Evolutionary conservation across 1,139 yeast genomes (phyloP), one percentile per base, ranked within the genome.

Genomic region (Debaryomyces psychrophilus): DNA sequence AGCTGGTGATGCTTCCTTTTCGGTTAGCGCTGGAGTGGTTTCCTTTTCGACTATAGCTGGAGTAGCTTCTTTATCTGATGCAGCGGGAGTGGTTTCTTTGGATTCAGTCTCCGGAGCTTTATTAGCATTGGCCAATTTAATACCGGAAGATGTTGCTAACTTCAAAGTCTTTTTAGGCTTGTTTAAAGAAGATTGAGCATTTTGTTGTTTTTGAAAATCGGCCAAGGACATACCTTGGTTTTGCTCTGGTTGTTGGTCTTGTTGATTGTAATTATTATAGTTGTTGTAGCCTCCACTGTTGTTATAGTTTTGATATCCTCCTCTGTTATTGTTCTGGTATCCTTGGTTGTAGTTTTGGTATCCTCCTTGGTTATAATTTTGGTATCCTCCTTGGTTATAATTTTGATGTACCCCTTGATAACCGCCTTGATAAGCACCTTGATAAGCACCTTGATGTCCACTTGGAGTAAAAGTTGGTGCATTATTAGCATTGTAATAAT

Each of bases 181-280:
- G 59, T 69, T 72, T 59, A 73, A 67, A 50, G 68, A 58, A 49
- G 69, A 59, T 57, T 58, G 70, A 48, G 69, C 56, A 38, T 69
- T 73, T 62, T 85, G 81, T 66, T 85, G 85, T 64, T 85, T 86
- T 68, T 89, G 88, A 71, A 84, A 90, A 61, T 90, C 96, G 48
- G 90, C 96, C 59, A 90, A 77, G 33, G 95, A 83, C 90, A 89
- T 84, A 44, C 93, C 95, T 54, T 68, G 76, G 29, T 62, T 60
- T 49, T 56, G 64, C 40, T 52, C 60, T 38, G 50, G 52, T 41
- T 56, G 60, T 39, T 40, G 49, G 45, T 55, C 56, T 54, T 53
- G 44, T 48, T 48, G 52, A 47, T 53, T 46, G 39, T 51, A 49
- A 35, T 43, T 45, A 36, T 47, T 43, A 46, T 41, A 31, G 42